phyloP scores from a whole-genome alignment of 1,284 basidiomycete species.

The Melampsora occidentalis region DNA sequence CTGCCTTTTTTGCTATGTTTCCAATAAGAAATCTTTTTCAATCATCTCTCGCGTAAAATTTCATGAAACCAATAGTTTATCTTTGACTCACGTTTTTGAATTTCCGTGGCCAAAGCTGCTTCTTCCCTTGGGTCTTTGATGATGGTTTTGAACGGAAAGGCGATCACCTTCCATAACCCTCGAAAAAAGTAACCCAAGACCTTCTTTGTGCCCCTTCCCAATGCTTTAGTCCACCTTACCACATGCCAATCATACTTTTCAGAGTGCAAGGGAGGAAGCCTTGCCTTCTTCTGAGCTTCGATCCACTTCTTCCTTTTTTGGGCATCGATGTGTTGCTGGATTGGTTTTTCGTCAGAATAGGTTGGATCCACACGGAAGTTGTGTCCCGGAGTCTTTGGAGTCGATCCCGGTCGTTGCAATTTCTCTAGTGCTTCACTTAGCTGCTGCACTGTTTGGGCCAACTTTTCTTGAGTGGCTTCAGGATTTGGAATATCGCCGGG shows the following conservation, averaged over 20 bases:
- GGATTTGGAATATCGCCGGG: no score
- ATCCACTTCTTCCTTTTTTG: background rate
- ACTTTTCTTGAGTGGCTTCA: background rate
- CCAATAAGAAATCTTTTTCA: background rate
- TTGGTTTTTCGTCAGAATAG: background rate
- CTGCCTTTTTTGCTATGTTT: background rate
- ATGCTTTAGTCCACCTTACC: background rate
- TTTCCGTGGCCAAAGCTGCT: background rate
- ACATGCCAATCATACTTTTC: slow-evolving; percentile 13
- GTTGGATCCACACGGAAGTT: background rate
- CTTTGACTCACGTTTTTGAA: background rate
- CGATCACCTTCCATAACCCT: background rate
- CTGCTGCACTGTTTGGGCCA: background rate
- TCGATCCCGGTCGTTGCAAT: background rate
- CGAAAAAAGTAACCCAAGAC: background rate
- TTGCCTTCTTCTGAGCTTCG: background rate
- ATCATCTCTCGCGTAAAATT: background rate
- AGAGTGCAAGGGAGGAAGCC: background rate
- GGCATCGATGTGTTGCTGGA: background rate
- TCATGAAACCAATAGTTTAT: background rate
- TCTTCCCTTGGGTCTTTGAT: slow-evolving; percentile 4
- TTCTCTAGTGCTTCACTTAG: background rate
- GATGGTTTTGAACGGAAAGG: background rate
- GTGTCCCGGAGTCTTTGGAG: background rate
- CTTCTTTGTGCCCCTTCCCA: background rate